phyloP scores from a whole-genome alignment of 1,139 yeast species.

The Sugiyamaella pinicola region DNA sequence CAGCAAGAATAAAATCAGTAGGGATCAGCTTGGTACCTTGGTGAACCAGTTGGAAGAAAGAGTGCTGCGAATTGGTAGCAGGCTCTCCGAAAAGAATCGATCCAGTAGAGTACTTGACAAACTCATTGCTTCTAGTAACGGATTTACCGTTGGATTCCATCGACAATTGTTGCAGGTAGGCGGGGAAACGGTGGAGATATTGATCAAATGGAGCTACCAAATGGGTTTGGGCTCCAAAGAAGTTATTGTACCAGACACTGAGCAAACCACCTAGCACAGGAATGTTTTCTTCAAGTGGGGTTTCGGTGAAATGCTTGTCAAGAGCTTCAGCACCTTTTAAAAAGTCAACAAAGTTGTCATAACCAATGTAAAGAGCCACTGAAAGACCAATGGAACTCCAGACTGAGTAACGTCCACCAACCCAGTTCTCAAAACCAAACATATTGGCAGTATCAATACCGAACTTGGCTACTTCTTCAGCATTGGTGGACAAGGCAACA shows the following conservation, averaged over 20 bases:
- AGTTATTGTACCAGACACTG: constrained; percentile 97
- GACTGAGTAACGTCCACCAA: constrained; percentile 98
- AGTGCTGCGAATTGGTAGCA: constrained; percentile 98
- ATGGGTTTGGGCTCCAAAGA: constrained; percentile 97
- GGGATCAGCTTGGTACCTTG: constrained; percentile 98
- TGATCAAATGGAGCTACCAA: constrained; percentile 98
- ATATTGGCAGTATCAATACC: constrained; percentile 97
- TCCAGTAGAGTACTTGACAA: constrained; percentile 94
- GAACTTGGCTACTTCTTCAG: constrained; percentile 83
- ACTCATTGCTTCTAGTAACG: constrained; percentile 87
- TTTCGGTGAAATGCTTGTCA: constrained; percentile 80
- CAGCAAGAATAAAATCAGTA: constrained; percentile 94
- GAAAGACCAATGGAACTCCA: constrained; percentile 99
- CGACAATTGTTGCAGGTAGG: constrained; percentile 95
- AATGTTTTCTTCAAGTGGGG: constrained; percentile 88
- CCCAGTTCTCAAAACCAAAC: constrained; percentile 99
- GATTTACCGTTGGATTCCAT: constrained; percentile 99
- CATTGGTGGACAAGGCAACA: constrained; percentile 94
- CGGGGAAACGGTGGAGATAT: constrained; percentile 98
- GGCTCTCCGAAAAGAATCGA: constrained; percentile 97
- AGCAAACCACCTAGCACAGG: constrained; percentile 91
- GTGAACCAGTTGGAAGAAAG: constrained; percentile 98
- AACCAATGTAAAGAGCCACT: constrained; percentile 92
- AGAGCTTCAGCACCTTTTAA: constrained; percentile 97
- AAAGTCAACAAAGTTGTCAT: constrained; percentile 86